Evolutionary conservation across 306 rosid species (phyloP), one percentile per base, ranked within the genome.

Genomic region (Potentilla sterilis): DNA sequence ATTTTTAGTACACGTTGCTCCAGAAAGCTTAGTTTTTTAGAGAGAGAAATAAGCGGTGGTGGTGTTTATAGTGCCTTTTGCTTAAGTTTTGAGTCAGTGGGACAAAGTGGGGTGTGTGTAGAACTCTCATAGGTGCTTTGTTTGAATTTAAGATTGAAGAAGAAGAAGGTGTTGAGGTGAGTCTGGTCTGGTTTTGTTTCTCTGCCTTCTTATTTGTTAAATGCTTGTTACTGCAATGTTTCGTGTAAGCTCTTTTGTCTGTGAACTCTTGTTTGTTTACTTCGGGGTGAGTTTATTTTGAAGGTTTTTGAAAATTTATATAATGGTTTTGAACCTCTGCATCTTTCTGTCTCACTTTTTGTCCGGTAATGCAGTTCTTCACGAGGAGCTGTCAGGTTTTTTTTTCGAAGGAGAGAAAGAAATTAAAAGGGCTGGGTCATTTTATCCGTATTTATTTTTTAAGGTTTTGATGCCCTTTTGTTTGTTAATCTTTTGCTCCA

Each of bases 321-420:
- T 7, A 73, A 62, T 54, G 43, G 2, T 51, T 77, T 80, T 78
- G 75, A 78, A 67, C 19, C 80, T 85, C 88, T 88, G 91, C 76
- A 72, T 83, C 80, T 84, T 86, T 89, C 86, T 89, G 88, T 81
- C 90, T 82, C 93, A 76, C 85, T 85, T 88, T 88, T 96, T 92
- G 99, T 96, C 99, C n/a, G 89, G 77, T 92, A 96, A 96, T 83
- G 85, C 92, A 86, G 86, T 88, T 89, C 84, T 85, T 92, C 99
- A 96, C 98, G 99, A 90, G 99, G 85, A 73, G 73, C 38, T 96
- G 99, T 96, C 99, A 90, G 99, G 89, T 70, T 37, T 70, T 81
- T 70, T 81, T 91, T 37, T 43, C 62, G 54, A 73, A 65, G 75
- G 43, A 67, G 73, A 79, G 79, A 77, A 65, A 74, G 69, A 81